Base-by-base conservation (phyloP, 2,329 filamentous ascomycete genomes). In the Niveomyces coronatus region DNA sequence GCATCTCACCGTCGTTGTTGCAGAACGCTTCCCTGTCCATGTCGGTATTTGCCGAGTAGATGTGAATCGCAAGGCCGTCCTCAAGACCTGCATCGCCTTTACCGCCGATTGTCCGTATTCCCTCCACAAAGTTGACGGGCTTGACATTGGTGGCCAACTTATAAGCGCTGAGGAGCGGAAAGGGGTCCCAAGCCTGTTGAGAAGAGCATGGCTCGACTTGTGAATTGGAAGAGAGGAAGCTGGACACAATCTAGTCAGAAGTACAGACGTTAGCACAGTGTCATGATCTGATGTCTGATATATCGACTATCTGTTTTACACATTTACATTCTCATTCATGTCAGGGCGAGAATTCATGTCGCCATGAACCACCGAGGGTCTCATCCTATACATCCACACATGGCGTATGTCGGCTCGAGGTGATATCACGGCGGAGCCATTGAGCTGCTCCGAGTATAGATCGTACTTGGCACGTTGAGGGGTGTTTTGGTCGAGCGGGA, bases 1-100 rank as follows among this genome's bases (percentile, higher is more conserved):
- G 60, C 43, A 79, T 70, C 51, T 83, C 79, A 13, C 79, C 79
- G 43, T 84, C 79, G 2, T 74, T 72, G 47, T 70, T 71, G 46
- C 61, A 65, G 40, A 70, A 71, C 0, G 70, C 68, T 9, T 58
- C 51, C 3, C 60, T 58, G 3, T 57, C 52, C 70, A 73, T 73
- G 46, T 51, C 58, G 7, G 56, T 54, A 39, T 67, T 70, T 39
- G 63, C 59, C 31, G 62, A 55, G 44, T 68, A 73, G 31, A 69
- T 56, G 44, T 71, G 67, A 1, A 67, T 57, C 4, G 68, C 68
- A 7, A 73, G 48, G 3, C 69, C 69, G 43, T 70, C 63, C 17
- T 61, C 54, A 2, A 69, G 53, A 2, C 65, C 64, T 4, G 68
- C 65, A 26, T 71, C 67, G 3, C 69, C 69, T 6, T 62, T 63